phyloP scores from a whole-genome alignment of 2,329 filamentous ascomycete genomes.

The Trichoderma atrobrunneum region DNA sequence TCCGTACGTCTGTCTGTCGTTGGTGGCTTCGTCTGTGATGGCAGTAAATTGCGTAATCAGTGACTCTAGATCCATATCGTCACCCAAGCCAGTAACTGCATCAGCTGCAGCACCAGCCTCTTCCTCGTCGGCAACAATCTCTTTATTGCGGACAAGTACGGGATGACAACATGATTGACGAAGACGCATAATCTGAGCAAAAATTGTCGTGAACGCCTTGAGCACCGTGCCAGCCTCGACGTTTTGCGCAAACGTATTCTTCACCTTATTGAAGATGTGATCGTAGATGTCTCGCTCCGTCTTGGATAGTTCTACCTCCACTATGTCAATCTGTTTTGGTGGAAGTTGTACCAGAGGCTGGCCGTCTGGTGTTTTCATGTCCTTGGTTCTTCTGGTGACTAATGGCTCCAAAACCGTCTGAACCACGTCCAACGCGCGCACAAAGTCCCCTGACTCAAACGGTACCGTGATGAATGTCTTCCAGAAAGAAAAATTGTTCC shows the following conservation, averaged over 20 bases:
- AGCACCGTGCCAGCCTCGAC: constrained; percentile 88
- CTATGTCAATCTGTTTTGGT: constrained; percentile 76
- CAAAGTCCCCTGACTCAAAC: constrained; percentile 92
- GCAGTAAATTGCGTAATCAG: constrained; percentile 82
- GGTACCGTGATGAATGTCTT: constrained; percentile 97
- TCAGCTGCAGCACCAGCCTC: constrained; percentile 73
- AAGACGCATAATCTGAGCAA: constrained; percentile 90
- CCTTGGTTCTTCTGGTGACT: constrained; percentile 93
- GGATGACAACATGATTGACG: constrained; percentile 95
- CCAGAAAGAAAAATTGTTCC: constrained; percentile 99
- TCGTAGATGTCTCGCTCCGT: constrained; percentile 90
- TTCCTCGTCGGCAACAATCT: constrained; percentile 82
- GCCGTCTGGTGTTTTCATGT: constrained; percentile 94
- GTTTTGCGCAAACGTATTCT: constrained; percentile 79
- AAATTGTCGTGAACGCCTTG: constrained; percentile 95
- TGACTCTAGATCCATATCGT: constrained; percentile 92
- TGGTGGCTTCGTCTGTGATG: constrained; percentile 59
- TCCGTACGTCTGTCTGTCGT: constrained; percentile 66
- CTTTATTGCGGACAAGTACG: constrained; percentile 79
- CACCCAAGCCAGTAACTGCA: constrained; percentile 74
- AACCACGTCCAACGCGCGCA: constrained; percentile 90
- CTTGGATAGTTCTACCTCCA: constrained; percentile 80
- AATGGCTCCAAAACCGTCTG: constrained; percentile 94
- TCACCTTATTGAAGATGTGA: constrained; percentile 79
- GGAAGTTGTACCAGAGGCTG: constrained; percentile 73